phyloP scores from a whole-genome alignment of 805 yeast species.

The Wickerhamomyces queroliae region DNA sequence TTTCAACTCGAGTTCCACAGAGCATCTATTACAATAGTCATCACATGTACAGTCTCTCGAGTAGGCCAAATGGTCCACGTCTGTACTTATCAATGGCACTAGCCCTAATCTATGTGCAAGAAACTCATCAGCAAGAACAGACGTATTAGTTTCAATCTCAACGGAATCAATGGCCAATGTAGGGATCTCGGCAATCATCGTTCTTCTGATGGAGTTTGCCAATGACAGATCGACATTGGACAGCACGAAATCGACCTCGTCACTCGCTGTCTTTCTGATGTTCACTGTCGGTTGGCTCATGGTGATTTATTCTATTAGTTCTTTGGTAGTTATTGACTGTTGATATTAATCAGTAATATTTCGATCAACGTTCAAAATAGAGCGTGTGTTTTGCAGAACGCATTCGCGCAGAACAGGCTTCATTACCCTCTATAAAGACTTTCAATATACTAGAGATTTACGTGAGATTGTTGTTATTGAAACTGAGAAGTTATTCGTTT shows the following conservation, averaged over 20 bases:
- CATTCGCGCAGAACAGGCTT: too few relatives aligned
- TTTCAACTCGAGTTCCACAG: conserved; percentile 77
- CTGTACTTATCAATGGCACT: conserved; percentile 80
- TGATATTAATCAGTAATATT: too few relatives aligned
- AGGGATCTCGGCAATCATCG: conserved; percentile 94
- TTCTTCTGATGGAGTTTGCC: conserved; percentile 88
- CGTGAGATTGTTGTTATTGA: too few relatives aligned
- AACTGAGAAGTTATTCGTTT: too few relatives aligned
- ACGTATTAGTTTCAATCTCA: conserved; percentile 87
- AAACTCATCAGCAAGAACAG: conserved; percentile 96
- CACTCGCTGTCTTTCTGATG: conserved; percentile 79
- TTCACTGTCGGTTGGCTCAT: conserved; percentile 68
- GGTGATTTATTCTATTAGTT: too few relatives aligned
- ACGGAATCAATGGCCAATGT: conserved; percentile 95
- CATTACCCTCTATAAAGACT: too few relatives aligned
- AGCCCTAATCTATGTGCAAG: conserved; percentile 91
- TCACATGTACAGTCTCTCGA: conserved; percentile 97
- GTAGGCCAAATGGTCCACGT: conserved; percentile 78
- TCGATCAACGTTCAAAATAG: too few relatives aligned
- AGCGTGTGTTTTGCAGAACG: too few relatives aligned
- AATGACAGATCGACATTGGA: conserved; percentile 82
- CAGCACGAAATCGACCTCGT: conserved; percentile 85
- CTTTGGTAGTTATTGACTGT: too few relatives aligned
- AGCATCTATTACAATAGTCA: conserved; percentile 92
- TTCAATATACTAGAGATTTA: too few relatives aligned